Percentiles rank a stretch among this genome's conserved stretches.
Conservation (phyloP, 371 early-diverging fungal genomes). For the Actinomortierella wolfii region DNA sequence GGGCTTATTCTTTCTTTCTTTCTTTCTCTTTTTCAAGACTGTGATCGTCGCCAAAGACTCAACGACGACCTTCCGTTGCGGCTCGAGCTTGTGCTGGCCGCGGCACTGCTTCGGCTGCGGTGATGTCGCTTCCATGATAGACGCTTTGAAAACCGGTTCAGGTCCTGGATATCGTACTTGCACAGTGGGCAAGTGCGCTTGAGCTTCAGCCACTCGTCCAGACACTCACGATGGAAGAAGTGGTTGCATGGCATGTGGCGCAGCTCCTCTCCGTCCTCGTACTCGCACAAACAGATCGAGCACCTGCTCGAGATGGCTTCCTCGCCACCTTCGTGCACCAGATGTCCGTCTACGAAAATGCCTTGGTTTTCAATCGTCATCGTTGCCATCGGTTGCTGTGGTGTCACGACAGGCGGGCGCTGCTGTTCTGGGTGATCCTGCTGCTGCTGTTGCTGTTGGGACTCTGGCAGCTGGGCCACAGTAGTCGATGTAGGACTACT, state of each 20-base stretch:
- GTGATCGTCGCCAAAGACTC: too few relatives aligned
- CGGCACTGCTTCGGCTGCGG: neutral
- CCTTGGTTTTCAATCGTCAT: neutral
- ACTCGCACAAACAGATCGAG: constrained; percentile 67
- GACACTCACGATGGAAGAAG: constrained; percentile 85
- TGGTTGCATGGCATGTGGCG: constrained; percentile 73
- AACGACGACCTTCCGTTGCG: neutral
- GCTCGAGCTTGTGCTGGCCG: neutral
- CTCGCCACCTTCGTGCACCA: neutral
- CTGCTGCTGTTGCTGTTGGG: neutral
- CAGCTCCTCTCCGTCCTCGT: constrained; percentile 66
- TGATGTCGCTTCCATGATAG: neutral
- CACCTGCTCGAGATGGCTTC: constrained; percentile 38
- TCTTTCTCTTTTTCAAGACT: too few relatives aligned
- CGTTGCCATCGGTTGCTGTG: neutral
- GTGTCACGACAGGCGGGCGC: too few relatives aligned
- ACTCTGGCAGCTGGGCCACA: neutral
- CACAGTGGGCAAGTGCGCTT: constrained; percentile 52
- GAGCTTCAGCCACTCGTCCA: constrained; percentile 77
- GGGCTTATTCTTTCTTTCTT: too few relatives aligned
- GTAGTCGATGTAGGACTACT: too few relatives aligned
- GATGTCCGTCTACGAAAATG: neutral
- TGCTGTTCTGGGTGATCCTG: neutral
- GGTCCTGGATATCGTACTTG: constrained; percentile 31
- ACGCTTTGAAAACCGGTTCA: constrained; percentile 4